Conservation (phyloP, 257 asterid genomes). For the Verbena officinalis region DNA sequence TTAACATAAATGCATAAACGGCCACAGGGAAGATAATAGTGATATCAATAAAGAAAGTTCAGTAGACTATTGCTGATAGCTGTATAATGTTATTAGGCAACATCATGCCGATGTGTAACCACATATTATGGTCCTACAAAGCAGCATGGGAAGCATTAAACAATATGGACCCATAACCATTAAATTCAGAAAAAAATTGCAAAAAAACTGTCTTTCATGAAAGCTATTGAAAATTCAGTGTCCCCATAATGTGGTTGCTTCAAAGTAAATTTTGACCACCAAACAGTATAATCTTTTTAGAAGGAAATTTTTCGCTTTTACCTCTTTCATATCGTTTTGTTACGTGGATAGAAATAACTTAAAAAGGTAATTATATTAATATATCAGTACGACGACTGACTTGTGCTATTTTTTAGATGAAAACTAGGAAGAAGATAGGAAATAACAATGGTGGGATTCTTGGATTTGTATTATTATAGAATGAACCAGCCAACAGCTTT, state of each 20-base stretch:
- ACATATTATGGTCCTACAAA: conserved; percentile 56
- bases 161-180: conserved; percentile 51
- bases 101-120: conserved; percentile 42
- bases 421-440: conserved; percentile 24
- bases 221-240: conserved; percentile 26
- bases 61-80: conserved; percentile 1
- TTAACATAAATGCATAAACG: conserved; percentile 4
- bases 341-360: background rate
- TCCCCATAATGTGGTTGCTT: conserved; percentile 29
- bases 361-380: conserved; percentile 9
- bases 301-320: no score
- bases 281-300: conserved; percentile 7
- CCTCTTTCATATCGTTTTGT: no score
- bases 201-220: conserved; percentile 33
- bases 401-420: conserved; percentile 1
- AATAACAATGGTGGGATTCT: background rate
- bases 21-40: background rate
- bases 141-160: conserved; percentile 37
- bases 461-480: conserved; percentile 9
- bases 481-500: conserved; percentile 24
- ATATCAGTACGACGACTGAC: background rate
- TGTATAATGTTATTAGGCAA: conserved; percentile 13
- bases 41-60: conserved; percentile 12
- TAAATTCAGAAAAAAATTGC: conserved; percentile 37
- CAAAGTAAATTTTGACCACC: conserved; percentile 40